Evolutionary conservation across 495 filamentous ascomycete genomes (phyloP).

Genomic region (Sordaria brevicollis): DNA sequence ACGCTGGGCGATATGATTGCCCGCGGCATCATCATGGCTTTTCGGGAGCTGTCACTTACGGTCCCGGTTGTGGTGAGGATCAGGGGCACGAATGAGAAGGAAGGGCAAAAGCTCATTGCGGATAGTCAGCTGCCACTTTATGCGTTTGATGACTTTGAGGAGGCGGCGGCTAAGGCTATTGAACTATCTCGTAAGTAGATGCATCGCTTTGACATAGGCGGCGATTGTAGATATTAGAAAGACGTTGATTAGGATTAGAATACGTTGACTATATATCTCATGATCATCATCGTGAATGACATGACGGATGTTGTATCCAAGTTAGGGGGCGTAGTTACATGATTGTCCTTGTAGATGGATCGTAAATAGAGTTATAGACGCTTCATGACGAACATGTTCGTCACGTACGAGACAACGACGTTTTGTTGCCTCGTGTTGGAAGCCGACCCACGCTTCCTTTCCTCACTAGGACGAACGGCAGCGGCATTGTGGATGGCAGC

Average conservation of each 20-base stretch:
- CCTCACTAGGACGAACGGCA: slow-evolving; percentile 2
- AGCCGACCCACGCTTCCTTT: not conserved
- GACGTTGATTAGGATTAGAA: not conserved
- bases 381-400: slow-evolving; percentile 7
- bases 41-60: slow-evolving; percentile 55
- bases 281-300: not conserved
- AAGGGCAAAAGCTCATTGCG: slow-evolving; percentile 66
- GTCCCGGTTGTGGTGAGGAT: slow-evolving; percentile 78
- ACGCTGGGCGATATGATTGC: slow-evolving; percentile 87
- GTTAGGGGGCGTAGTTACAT: not conserved
- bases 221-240: not conserved
- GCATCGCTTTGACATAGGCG: not conserved
- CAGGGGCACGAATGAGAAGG: slow-evolving; percentile 71
- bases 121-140: slow-evolving; percentile 63
- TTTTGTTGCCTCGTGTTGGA: not conserved
- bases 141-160: slow-evolving; percentile 75
- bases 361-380: slow-evolving; percentile 4
- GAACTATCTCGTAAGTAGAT: slow-evolving; percentile 40
- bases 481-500: slow-evolving; percentile 14
- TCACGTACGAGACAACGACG: slow-evolving; percentile 11
- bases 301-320: not conserved
- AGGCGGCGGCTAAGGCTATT: slow-evolving; percentile 66
- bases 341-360: not conserved
- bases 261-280: not conserved
- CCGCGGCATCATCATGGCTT: slow-evolving; percentile 67